Evolutionary conservation across 2,329 filamentous ascomycete species (phyloP), one percentile per base, ranked within the genome.

Genomic region (Helminthosporium solani): DNA sequence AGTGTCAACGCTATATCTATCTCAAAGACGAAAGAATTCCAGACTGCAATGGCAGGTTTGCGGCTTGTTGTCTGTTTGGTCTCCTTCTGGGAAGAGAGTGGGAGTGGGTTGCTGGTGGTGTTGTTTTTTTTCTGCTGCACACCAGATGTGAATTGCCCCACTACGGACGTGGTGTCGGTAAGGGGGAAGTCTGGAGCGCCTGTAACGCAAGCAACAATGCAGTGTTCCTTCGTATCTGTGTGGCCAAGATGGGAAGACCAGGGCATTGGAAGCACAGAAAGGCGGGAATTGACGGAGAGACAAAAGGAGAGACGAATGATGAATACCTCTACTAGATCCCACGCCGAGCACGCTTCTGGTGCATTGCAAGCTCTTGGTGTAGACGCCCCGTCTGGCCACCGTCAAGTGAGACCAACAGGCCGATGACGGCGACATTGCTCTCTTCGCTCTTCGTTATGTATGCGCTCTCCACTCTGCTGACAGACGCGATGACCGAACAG

Each of bases 401-500:
- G 42, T 45, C 47, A 54, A 47, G 38, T 56, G 52, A 42, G 38
- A 36, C 45, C 39, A 44, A 40, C 44, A 47, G 52, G 60, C 64
- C 61, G 64, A 68, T 65, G 63, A 63, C 59, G 58, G 60, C 61
- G 57, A 61, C 65, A 68, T 65, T 39, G 45, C 5, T 3, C 6
- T 16, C 6, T 12, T 37, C n/a, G 12, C 12, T 7, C 11, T 8
- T 20, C 15, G 34, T n/a, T 19, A 19, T 18, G 11, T 9, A 7
- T 12, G n/a, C n/a, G n/a, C 7, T 15, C 9, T 34, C 2, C 2
- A 9, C 5, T 16, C 9, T 20, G 16, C 8, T 36, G 8, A 14
- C 19, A 14, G 28, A 31, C 28, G 51, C 36, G 41, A 46, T 48
- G 54, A 57, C 53, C 54, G 55, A 50, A 44, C n/a, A n/a, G n/a